Evolutionary conservation across 129 eudicot genomes (phyloP).

Genomic region (Mikania micrantha): DNA sequence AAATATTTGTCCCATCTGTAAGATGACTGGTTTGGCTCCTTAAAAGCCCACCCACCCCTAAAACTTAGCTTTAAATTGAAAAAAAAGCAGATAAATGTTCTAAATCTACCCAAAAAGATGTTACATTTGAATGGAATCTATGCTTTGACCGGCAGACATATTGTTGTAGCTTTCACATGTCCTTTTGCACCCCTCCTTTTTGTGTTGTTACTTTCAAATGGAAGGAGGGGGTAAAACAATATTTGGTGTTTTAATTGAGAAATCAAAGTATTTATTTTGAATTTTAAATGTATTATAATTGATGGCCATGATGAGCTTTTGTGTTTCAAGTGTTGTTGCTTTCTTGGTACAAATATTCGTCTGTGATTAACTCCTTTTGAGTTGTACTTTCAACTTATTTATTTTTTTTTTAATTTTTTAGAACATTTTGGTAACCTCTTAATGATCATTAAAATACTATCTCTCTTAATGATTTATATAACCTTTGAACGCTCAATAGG

Average conservation of each 20-base stretch:
- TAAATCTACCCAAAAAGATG: background rate
- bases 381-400: no score
- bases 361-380: no score
- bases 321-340: no score
- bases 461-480: no score
- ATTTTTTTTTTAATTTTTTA: no score
- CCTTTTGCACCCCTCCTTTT: slow-evolving; percentile 22
- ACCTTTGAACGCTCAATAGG: no score
- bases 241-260: slow-evolving; percentile 23
- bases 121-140: background rate
- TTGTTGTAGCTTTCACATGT: slow-evolving; percentile 27
- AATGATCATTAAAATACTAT: no score
- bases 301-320: background rate
- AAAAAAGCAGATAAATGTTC: background rate
- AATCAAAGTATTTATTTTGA: slow-evolving; percentile 22
- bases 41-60: background rate
- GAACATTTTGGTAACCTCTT: no score
- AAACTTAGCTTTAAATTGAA: background rate
- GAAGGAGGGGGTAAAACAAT: slow-evolving; percentile 14
- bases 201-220: slow-evolving; percentile 17
- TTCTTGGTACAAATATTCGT: background rate
- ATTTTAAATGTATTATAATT: background rate
- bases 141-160: slow-evolving; percentile 4
- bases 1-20: slow-evolving; percentile 36
- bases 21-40: slow-evolving; percentile 35